Percentiles rank a stretch among this genome's conserved stretches.
phyloP scores from a whole-genome alignment of 192 early-diverging fungal genomes.

The Linderina pennispora region DNA sequence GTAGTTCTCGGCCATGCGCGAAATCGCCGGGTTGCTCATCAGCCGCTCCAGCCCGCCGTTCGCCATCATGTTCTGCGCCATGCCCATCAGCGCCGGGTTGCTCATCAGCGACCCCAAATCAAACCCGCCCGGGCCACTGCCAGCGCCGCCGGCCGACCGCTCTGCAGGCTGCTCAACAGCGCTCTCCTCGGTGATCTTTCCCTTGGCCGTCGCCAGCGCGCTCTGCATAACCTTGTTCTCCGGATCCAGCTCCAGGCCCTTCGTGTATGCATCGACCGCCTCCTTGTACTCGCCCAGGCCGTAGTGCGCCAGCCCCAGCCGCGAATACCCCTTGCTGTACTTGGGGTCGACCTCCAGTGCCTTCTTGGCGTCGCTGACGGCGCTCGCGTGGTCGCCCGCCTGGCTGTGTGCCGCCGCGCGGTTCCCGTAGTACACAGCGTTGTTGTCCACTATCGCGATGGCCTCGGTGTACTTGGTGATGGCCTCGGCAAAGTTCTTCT shows the following conservation, averaged over 20 bases:
- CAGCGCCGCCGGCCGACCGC: conserved; percentile 30
- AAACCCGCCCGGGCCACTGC: conserved; percentile 65
- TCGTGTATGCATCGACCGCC: conserved; percentile 85
- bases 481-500: conserved; percentile 79
- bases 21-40: conserved; percentile 88
- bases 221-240: conserved; percentile 75
- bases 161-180: conserved; percentile 1
- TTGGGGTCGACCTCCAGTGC: conserved; percentile 79
- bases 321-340: conserved; percentile 92
- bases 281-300: conserved; percentile 77
- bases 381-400: conserved; percentile 75
- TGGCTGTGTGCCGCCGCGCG: conserved; percentile 96
- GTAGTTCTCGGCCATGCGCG: conserved; percentile 61
- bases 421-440: conserved; percentile 97
- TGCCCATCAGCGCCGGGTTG: conserved; percentile 93
- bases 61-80: conserved; percentile 91
- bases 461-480: conserved; percentile 88
- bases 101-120: conserved; percentile 79
- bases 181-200: conserved; percentile 37
- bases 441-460: conserved; percentile 72
- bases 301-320: conserved; percentile 91
- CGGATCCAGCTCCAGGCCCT: conserved; percentile 80
- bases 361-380: conserved; percentile 81
- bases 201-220: conserved; percentile 62
- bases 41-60: conserved; percentile 74